Percentiles rank a stretch among this genome's conserved stretches.
phyloP scores from a whole-genome alignment of 2,329 filamentous ascomycete species.

The Didymella sp. region DNA sequence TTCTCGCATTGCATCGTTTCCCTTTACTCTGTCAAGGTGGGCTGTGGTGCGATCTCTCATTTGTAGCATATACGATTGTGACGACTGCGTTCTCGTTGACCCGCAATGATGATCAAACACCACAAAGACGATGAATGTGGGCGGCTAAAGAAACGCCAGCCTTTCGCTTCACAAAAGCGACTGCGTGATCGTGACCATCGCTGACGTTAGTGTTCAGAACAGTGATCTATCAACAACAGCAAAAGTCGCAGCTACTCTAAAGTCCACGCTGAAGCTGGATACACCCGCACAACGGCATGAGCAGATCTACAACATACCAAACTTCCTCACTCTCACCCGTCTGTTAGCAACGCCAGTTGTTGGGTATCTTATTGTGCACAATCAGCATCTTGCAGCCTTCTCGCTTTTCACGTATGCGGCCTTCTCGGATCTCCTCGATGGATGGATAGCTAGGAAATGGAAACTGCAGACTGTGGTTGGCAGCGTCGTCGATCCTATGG shows the following conservation, averaged over 20 bases:
- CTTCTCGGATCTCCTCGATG: slow-evolving; percentile 89
- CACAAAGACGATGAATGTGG: neutral
- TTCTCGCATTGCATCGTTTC: too few relatives aligned
- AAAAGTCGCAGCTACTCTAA: slow-evolving; percentile 38
- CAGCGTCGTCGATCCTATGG: slow-evolving; percentile 87
- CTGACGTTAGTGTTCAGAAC: slow-evolving; percentile 12
- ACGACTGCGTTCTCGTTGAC: neutral
- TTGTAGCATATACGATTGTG: neutral
- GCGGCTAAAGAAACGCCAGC: neutral
- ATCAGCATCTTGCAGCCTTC: slow-evolving; percentile 79
- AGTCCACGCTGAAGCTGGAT: slow-evolving; percentile 37
- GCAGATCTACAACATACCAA: slow-evolving; percentile 97
- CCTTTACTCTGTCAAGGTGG: neutral
- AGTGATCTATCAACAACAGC: slow-evolving; percentile 21
- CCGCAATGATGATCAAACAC: neutral
- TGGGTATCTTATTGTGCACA: slow-evolving; percentile 86
- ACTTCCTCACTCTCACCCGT: slow-evolving; percentile 86
- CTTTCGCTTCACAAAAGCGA: neutral
- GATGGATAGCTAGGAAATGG: slow-evolving; percentile 89
- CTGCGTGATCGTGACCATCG: neutral
- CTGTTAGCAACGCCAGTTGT: slow-evolving; percentile 82
- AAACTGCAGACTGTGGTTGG: slow-evolving; percentile 92
- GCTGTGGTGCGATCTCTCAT: neutral
- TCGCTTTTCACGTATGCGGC: slow-evolving; percentile 91
- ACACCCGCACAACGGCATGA: slow-evolving; percentile 57